phyloP scores from a whole-genome alignment of 441 rosid species.

The Eugenia klotzschiana region DNA sequence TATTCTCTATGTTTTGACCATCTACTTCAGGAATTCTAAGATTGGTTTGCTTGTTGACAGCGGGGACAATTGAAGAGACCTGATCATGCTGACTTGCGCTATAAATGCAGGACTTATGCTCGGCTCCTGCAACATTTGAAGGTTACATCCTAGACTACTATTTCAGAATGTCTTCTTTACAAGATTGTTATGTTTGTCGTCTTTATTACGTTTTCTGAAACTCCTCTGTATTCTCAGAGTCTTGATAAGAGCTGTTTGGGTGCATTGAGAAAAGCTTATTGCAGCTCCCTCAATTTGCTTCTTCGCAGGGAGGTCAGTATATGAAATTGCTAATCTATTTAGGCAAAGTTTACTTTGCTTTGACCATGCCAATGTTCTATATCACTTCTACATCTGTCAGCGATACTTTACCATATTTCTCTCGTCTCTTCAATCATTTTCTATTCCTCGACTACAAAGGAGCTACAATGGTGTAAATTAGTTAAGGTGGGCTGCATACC shows the following conservation, averaged over 20 bases:
- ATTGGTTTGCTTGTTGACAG: slow-evolving; percentile 30
- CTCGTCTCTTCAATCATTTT: neutral
- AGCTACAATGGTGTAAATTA: neutral
- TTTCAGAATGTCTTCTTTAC: neutral
- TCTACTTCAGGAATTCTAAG: slow-evolving; percentile 6
- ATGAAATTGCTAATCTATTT: neutral
- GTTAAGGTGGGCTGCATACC: neutral
- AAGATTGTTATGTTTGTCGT: neutral
- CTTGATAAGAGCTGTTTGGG: slow-evolving; percentile 90
- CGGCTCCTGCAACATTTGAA: slow-evolving; percentile 95
- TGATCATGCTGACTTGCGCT: slow-evolving; percentile 97
- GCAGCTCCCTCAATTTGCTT: slow-evolving; percentile 90
- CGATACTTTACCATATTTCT: neutral
- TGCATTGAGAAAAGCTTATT: slow-evolving; percentile 88
- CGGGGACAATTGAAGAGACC: slow-evolving; percentile 98
- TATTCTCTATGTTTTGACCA: neutral
- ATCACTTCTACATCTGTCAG: neutral
- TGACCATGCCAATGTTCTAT: neutral
- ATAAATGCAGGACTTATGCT: slow-evolving; percentile 98
- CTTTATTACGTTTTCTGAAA: slow-evolving; percentile 1
- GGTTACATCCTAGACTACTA: slow-evolving; percentile 25
- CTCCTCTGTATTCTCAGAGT: slow-evolving; percentile 33
- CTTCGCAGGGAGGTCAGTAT: slow-evolving; percentile 89
- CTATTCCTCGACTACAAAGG: neutral
- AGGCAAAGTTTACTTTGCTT: neutral